Conservation (phyloP, 306 rosid genomes). For the Cucurbita ficifolia region DNA sequence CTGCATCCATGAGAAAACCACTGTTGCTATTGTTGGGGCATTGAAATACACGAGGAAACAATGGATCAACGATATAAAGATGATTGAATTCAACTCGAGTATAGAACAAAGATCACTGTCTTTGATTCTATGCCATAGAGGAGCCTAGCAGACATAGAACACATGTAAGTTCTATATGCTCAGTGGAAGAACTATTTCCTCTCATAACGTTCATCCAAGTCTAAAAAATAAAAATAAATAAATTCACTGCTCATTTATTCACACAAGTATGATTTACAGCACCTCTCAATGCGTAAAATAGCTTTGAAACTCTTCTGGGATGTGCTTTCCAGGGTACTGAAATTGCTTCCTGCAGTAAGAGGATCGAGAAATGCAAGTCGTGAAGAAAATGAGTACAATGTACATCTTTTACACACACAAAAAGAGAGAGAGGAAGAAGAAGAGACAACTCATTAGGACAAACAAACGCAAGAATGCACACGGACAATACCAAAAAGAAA, state of each 20-base stretch:
- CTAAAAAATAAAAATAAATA: neutral
- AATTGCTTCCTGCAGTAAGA: constrained; percentile 49
- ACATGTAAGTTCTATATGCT: neutral
- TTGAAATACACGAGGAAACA: neutral
- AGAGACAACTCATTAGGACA: neutral
- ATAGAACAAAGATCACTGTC: neutral
- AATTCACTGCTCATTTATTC: neutral
- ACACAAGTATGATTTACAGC: constrained; percentile 6
- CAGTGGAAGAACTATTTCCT: neutral
- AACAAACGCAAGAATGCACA: neutral
- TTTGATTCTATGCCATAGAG: neutral
- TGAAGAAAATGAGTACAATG: neutral
- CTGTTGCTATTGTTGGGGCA: neutral
- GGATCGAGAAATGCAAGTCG: neutral
- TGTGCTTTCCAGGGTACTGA: constrained; percentile 66
- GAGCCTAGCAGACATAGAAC: neutral
- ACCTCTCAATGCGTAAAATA: constrained; percentile 91
- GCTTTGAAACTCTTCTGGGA: constrained; percentile 53
- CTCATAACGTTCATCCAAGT: neutral
- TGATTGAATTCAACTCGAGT: neutral
- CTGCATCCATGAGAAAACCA: constrained; percentile 23
- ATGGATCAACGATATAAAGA: neutral
- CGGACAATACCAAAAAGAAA: neutral
- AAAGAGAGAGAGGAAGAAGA: neutral
- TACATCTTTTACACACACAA: too few relatives aligned